These are phyloP conservation scores for Diaporthe amygdali DNA, from an alignment of 2,329 filamentous ascomycete species.

Conservation along the genomic window DNA sequence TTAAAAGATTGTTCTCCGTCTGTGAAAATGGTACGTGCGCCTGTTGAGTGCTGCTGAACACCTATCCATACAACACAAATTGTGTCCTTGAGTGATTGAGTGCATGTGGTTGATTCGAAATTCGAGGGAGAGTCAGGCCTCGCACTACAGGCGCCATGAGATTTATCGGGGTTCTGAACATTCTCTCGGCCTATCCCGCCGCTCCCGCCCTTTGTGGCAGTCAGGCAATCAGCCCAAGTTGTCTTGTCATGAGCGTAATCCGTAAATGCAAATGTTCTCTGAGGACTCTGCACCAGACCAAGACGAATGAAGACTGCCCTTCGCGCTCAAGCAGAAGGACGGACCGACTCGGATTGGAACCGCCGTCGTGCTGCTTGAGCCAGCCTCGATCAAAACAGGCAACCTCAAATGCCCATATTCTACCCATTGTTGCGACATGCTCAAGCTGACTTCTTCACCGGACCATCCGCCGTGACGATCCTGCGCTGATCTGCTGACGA, in stretches of 20 bases:
- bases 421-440: not conserved
- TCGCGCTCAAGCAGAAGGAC: not conserved
- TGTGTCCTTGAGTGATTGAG: not conserved
- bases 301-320: not conserved
- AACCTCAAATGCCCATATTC: not conserved
- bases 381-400: not conserved
- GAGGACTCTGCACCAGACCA: too few species aligned
- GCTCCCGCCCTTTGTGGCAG: not conserved
- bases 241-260: not conserved
- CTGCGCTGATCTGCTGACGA: conserved; percentile 49
- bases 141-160: not conserved
- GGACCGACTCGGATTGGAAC: not conserved
- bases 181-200: not conserved
- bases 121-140: not conserved
- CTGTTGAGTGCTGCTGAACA: too few species aligned
- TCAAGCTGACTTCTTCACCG: conserved; percentile 13
- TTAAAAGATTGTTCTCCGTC: too few species aligned
- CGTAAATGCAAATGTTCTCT: not conserved
- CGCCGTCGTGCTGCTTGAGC: not conserved
- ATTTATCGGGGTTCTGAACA: not conserved
- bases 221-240: too few species aligned
- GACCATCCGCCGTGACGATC: conserved; percentile 30
- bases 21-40: not conserved
- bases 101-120: not conserved
- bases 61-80: too few species aligned